Evolutionary conservation across 192 early-diverging fungal genomes (phyloP), one percentile per base, ranked within the genome.

Genomic region (Umbelopsis ramanniana): DNA sequence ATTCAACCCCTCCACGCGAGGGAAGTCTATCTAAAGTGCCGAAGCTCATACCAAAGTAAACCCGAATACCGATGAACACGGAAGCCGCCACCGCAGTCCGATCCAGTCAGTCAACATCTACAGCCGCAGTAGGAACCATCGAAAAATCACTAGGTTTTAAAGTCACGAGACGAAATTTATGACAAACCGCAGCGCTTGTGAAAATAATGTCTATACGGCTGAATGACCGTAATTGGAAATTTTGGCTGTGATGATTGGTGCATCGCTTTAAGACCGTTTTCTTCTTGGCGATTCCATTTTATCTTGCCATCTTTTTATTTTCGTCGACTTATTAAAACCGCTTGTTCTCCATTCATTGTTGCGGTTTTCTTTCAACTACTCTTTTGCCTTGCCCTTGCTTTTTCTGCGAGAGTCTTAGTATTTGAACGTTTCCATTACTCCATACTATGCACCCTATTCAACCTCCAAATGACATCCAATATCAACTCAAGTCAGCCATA

Each of bases 261-360:
- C 23, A 4, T 54, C 53, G 35, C 33, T 6, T 22, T 37, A 63
- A 63, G 19, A 63, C 57, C 57, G 26, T 37, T 14, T 35, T 3
- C 15, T 63, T 60, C 33, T 35, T 63, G 26, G 57, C 29, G 29
- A 63, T 63, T 63, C 57, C 26, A 63, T 63, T 57, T 63, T 37
- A 37, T 63, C 33, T 63, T 50, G 17, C 9, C 48, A 35, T 63
- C 57, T 63, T 63, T 63, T 17, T 35, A 14, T 37, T 23, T 14
- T 24, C 54, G 57, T 63, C 26, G 15, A 37, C 23, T 14, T 63
- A 63, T 63, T 63, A 63, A 63, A 63, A 37, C 29, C 33, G 12
- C 33, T n/a, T 63, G 11, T 35, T 63, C 57, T 63, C 57, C 57
- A 63, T 37, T 63, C 57, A 37, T 63, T 63, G 22, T 24, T 54